A percentile compares a stretch with the other conserved stretches of the same genome.
phyloP scores from a whole-genome alignment of 352 stramenopile genomes.

The Globisporangium lucens region DNA sequence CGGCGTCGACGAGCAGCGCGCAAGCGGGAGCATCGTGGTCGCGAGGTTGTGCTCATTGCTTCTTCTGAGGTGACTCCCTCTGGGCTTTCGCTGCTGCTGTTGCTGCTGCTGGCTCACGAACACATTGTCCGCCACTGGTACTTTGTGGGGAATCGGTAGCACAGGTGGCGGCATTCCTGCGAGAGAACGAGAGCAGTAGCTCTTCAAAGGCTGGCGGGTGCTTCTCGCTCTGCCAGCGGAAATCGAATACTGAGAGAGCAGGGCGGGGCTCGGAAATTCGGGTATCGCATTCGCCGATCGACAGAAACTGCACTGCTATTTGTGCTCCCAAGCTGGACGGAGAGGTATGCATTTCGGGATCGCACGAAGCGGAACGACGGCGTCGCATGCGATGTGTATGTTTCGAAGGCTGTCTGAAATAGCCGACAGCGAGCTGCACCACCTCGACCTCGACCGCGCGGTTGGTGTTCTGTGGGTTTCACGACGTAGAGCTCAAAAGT shows the following conservation, averaged over 20 bases:
- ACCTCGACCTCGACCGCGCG: background rate
- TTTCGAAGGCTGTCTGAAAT: background rate
- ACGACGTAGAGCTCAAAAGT: background rate
- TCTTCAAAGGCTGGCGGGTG: background rate
- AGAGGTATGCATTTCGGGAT: background rate
- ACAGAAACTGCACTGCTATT: background rate
- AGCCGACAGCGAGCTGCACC: background rate
- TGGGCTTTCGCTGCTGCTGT: constrained; percentile 1
- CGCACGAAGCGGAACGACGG: background rate
- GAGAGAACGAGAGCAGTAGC: background rate
- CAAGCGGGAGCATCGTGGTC: constrained; percentile 37
- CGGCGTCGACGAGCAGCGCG: constrained; percentile 58
- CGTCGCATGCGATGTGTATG: background rate
- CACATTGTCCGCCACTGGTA: background rate
- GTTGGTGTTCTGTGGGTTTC: background rate
- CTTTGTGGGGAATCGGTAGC: constrained; percentile 4
- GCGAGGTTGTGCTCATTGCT: constrained; percentile 12
- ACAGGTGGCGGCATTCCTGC: background rate
- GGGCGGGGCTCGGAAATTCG: background rate
- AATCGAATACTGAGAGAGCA: background rate
- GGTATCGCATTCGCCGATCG: background rate
- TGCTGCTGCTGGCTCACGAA: background rate
- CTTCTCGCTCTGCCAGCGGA: background rate
- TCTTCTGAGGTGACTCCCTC: background rate
- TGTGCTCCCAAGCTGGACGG: background rate